phyloP scores from a whole-genome alignment of 345 rosid genomes.

The Pistacia integerrima region DNA sequence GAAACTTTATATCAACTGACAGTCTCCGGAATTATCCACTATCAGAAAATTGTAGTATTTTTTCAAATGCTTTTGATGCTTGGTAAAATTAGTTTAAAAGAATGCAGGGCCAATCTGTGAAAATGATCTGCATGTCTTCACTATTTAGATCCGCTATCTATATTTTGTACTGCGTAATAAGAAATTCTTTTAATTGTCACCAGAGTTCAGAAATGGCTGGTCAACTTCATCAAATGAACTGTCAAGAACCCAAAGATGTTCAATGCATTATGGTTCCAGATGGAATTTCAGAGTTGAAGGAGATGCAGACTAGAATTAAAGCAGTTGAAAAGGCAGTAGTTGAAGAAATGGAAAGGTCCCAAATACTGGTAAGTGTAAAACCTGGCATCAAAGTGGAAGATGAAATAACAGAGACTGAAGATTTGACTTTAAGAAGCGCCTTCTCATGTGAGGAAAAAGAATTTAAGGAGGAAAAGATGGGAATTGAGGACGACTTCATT shows the following conservation, averaged over 20 bases:
- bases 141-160: conserved; percentile 4
- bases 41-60: not conserved
- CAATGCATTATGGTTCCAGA: conserved; percentile 28
- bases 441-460: conserved; percentile 24
- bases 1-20: not conserved
- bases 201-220: conserved; percentile 32
- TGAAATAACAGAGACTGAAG: conserved; percentile 19
- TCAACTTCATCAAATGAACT: conserved; percentile 25
- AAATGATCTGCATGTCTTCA: conserved; percentile 3
- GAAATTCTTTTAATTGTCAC: conserved; percentile 1
- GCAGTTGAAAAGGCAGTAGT: conserved; percentile 59
- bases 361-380: conserved; percentile 29
- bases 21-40: not conserved
- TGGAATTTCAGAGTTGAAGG: conserved; percentile 54
- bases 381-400: conserved; percentile 18
- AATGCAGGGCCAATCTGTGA: no score
- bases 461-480: conserved; percentile 30
- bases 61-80: not conserved
- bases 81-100: not conserved
- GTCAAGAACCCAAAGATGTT: conserved; percentile 32
- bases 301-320: conserved; percentile 49
- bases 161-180: conserved; percentile 9
- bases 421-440: conserved; percentile 23
- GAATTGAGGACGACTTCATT: conserved; percentile 33
- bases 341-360: conserved; percentile 50